phyloP scores from a whole-genome alignment of 176 grass and related monocot species.

The Carex myosuroides region DNA sequence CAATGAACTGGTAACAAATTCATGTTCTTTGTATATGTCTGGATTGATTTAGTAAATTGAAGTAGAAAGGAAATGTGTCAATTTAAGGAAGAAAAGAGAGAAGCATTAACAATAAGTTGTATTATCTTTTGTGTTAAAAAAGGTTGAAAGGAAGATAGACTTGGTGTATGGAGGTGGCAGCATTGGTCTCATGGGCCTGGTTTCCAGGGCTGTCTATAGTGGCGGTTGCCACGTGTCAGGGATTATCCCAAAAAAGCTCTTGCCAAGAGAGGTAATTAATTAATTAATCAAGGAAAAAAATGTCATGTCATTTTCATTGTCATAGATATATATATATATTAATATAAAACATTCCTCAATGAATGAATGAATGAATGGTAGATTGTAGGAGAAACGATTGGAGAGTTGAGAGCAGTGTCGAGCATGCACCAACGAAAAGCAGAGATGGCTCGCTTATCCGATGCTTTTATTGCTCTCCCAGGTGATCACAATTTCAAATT shows the following conservation, averaged over 20 bases:
- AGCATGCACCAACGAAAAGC: constrained; percentile 81
- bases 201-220: constrained; percentile 49
- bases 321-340: neutral
- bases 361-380: neutral
- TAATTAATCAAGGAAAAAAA: no score
- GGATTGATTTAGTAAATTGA: no score
- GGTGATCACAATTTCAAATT: constrained; percentile 3
- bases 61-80: neutral
- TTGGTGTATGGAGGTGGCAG: constrained; percentile 75
- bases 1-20: constrained; percentile 19
- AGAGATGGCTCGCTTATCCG: constrained; percentile 47
- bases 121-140: neutral
- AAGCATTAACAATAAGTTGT: neutral
- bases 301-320: neutral
- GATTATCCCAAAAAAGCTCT: constrained; percentile 39
- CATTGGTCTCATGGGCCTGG: constrained; percentile 57
- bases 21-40: neutral
- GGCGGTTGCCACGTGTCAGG: constrained; percentile 52
- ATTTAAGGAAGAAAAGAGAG: neutral
- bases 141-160: constrained; percentile 59
- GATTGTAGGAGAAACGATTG: constrained; percentile 54
- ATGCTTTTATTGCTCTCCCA: constrained; percentile 77
- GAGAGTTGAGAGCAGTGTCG: constrained; percentile 40
- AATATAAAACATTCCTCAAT: no score
- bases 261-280: constrained; percentile 57